Percentiles rank a stretch among this genome's conserved stretches.
phyloP scores from a whole-genome alignment of 352 stramenopile genomes.

The Phytophthora agathidicida region DNA sequence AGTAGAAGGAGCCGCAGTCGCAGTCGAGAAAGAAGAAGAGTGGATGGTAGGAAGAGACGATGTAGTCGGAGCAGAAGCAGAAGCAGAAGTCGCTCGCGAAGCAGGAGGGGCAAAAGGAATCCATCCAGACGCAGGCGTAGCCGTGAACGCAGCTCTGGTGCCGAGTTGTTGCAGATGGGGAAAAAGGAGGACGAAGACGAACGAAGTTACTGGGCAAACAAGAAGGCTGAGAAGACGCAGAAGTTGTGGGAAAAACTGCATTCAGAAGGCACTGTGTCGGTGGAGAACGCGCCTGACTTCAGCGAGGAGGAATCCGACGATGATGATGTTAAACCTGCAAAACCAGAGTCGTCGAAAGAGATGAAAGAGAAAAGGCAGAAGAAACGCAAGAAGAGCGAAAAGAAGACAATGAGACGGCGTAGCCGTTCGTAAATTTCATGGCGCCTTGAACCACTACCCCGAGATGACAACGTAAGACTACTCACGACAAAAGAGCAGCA shows the following conservation, averaged over 20 bases:
- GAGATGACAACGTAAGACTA: constrained; percentile 15
- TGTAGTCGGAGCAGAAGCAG: constrained; percentile 20
- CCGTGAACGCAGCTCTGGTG: constrained; percentile 8
- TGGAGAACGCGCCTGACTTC: constrained; percentile 61
- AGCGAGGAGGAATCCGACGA: constrained; percentile 49
- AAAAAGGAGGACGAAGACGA: constrained; percentile 30
- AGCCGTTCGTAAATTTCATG: constrained; percentile 24
- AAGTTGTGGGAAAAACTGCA: constrained; percentile 61
- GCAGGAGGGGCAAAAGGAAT: constrained; percentile 4
- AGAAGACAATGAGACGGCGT: constrained; percentile 20
- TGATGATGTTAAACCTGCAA: constrained; percentile 39
- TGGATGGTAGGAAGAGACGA: neutral
- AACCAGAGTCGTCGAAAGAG: neutral
- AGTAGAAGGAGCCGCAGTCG: constrained; percentile 26
- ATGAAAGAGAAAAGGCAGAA: constrained; percentile 42
- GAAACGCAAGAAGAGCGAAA: constrained; percentile 36
- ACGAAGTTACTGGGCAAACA: constrained; percentile 58
- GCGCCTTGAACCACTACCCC: neutral
- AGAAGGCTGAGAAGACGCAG: constrained; percentile 62
- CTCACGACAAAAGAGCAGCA: constrained; percentile 26
- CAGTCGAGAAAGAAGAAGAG: constrained; percentile 4
- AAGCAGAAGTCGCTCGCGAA: constrained; percentile 10
- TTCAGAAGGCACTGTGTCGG: constrained; percentile 39
- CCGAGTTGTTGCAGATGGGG: neutral
- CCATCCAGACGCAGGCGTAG: constrained; percentile 21